Base-by-base conservation (phyloP, 2,329 filamentous ascomycete genomes). In the Xylariaceae sp. region DNA sequence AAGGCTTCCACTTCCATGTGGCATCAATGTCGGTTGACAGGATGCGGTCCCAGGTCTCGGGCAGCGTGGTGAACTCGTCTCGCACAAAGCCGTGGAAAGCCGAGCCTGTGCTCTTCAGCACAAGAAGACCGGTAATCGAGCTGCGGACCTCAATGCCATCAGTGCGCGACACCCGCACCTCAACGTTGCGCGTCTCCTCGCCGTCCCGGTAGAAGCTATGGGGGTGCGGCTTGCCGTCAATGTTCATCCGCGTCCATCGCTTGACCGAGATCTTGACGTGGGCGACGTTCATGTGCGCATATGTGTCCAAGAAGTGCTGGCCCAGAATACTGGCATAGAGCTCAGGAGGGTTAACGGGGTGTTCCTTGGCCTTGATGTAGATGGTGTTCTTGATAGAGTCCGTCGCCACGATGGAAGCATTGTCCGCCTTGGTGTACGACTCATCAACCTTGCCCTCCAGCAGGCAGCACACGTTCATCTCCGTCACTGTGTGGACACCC, bases 361-460 rank as follows among this genome's bases (percentile, higher is more conserved):
- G 82, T 77, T 95, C 88, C 79, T 96, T 97, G 71, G 94, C 93
- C 72, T 90, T 88, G 77, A 99, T 92, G 80, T 94, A 96, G 73
- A 90, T 87, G 69, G 89, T 97, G 78, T 99, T 96, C 81, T 99
- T 99, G 79, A 97, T 96, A 30, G 92, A 93, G 77, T 99, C 94
- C 62, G 94, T 99, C 64, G 94, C 92, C 62, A 99, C 93, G 60
- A 99, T 86, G 65, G 95, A 90, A 69, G 88, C 89, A 82, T 99
- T 99, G 80, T 99, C 92, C 68, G 91, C 93, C 71, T 84, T 76
- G 63, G 93, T 99, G 82, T 96, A 99, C 65, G 90, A 95, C 64
- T 70, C 84, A 57, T 94, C 90, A 68, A 99, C 97, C 61, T 92
- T 89, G 68, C 94, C 94, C 79, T 97, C 92, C 35, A 99, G 84